A percentile compares a stretch with the other conserved stretches of the same genome.
Evolutionary conservation across 2,329 filamentous ascomycete species (phyloP).

Genomic region (Apiospora hydei): DNA sequence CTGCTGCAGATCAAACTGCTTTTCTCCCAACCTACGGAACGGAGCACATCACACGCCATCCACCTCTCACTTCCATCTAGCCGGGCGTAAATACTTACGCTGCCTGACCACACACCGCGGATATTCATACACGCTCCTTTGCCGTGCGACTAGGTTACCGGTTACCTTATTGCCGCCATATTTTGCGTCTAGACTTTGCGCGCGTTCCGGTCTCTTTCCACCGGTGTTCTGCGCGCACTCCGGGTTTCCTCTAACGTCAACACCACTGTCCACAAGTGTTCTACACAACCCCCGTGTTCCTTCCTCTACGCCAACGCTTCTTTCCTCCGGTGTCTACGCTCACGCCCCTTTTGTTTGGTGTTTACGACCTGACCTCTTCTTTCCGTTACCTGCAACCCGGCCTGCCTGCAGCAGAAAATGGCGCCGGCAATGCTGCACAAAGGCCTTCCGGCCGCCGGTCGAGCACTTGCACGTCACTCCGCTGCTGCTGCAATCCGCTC

Average conservation of each 20-base stretch:
- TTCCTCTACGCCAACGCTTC: constrained; percentile 1
- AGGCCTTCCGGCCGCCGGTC: background rate
- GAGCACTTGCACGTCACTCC: background rate
- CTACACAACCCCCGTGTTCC: background rate
- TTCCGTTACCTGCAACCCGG: background rate
- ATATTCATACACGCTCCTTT: constrained; percentile 25
- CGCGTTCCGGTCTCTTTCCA: constrained; percentile 5
- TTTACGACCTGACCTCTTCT: background rate
- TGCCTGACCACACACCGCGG: constrained; percentile 36
- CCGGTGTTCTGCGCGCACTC: constrained; percentile 7
- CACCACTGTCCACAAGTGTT: background rate
- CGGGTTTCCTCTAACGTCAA: background rate
- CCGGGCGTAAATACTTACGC: constrained; percentile 24
- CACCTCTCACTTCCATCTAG: constrained; percentile 11
- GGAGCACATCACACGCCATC: constrained; percentile 15
- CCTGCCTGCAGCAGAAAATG: background rate
- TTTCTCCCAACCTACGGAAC: constrained; percentile 26
- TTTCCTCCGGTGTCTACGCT: background rate
- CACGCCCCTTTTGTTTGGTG: background rate
- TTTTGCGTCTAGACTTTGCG: background rate
- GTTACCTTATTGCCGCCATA: background rate
- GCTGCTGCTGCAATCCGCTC: background rate
- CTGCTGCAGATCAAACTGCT: constrained; percentile 16
- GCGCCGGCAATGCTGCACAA: background rate
- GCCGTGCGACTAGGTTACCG: background rate